Base-by-base conservation (phyloP, 148 eudicot genomes). In the Chenopodium formosanum region DNA sequence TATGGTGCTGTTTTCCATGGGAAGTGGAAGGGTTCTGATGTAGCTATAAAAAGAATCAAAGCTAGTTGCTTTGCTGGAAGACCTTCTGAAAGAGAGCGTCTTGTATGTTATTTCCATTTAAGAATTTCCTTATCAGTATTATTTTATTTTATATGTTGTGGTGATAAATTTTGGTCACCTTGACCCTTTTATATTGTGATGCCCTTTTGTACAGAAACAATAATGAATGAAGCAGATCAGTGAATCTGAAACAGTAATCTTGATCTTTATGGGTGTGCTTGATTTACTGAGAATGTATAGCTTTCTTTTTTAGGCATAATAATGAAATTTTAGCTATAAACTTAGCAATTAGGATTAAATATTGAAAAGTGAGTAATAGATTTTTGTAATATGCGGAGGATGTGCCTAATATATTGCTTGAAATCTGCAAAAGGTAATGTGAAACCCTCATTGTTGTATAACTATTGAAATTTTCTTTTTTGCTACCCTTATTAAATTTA, bases 11-110 rank as follows among this genome's bases (percentile, higher is more conserved):
- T 96, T 69, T 96, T 80, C 83, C 92, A 94, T 82, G 99, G 99
- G 66, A 96, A 96, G 84, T 96, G 99, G 99, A 94, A 90, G 82
- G 99, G 99, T 52, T 94, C 98, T 7, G 99, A 96, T 89, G 99
- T 96, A 12, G 99, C 99, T 44, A 91, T 96, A 86, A 96, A 96
- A 84, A 92, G 98, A 90, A 96, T 96, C 66, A 96, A 96, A 88
- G 97, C 98, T 32, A 94, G 99, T 84, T 96, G 99, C 89, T 96
- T 96, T 94, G 88, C 95, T 84, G 99, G 97, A 65, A 88, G 91
- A 80, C 95, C 98, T 79, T 90, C 97, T 82, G 99, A 96, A 76
- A 90, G 98, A 80, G 95, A 90, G 84, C 95, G 99, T 40, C 82
- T 96, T 97, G 99, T 96, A 89, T 79, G 83, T 82, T 73, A 20